Conservation (phyloP, 257 asterid genomes). For the Mentha longifolia region DNA sequence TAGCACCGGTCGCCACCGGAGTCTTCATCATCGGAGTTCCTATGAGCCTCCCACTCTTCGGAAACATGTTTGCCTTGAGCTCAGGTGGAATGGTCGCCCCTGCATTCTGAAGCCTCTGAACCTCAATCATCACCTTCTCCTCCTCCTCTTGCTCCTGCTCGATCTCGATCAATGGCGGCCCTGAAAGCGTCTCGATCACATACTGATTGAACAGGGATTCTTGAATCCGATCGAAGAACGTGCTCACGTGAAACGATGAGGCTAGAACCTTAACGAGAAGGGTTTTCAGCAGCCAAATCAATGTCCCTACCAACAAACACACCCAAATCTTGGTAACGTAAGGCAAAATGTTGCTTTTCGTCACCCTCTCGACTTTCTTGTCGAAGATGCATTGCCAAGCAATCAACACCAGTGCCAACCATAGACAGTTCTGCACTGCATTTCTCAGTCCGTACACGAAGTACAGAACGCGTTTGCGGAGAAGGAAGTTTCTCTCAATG, state of each 20-base stretch:
- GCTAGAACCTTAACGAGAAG: slow-evolving; percentile 83
- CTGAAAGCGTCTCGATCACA: slow-evolving; percentile 71
- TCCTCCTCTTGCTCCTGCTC: slow-evolving; percentile 72
- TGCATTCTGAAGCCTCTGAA: slow-evolving; percentile 75
- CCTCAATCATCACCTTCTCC: slow-evolving; percentile 69
- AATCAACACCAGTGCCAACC: slow-evolving; percentile 74
- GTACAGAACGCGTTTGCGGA: slow-evolving; percentile 76
- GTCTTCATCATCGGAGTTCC: slow-evolving; percentile 68
- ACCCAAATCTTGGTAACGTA: slow-evolving; percentile 75
- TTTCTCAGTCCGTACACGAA: slow-evolving; percentile 84
- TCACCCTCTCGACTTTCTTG: slow-evolving; percentile 54
- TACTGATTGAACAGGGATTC: slow-evolving; percentile 82
- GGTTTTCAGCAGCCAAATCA: slow-evolving; percentile 80
- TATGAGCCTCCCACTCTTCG: slow-evolving; percentile 50
- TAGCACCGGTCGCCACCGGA: slow-evolving; percentile 44
- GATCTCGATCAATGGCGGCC: slow-evolving; percentile 74
- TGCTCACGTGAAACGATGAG: slow-evolving; percentile 76
- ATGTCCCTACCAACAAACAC: slow-evolving; percentile 76
- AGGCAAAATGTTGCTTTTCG: slow-evolving; percentile 47
- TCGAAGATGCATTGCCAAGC: slow-evolving; percentile 85
- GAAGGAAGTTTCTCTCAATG: slow-evolving; percentile 66
- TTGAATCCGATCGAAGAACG: slow-evolving; percentile 84
- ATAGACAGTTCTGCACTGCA: slow-evolving; percentile 80
- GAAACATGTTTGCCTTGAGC: slow-evolving; percentile 61
- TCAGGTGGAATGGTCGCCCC: slow-evolving; percentile 78